Evolutionary conservation across 163 green algal species (phyloP), one percentile per base, ranked within the genome.

Genomic region (Coccomyxa subellipsoidea): DNA sequence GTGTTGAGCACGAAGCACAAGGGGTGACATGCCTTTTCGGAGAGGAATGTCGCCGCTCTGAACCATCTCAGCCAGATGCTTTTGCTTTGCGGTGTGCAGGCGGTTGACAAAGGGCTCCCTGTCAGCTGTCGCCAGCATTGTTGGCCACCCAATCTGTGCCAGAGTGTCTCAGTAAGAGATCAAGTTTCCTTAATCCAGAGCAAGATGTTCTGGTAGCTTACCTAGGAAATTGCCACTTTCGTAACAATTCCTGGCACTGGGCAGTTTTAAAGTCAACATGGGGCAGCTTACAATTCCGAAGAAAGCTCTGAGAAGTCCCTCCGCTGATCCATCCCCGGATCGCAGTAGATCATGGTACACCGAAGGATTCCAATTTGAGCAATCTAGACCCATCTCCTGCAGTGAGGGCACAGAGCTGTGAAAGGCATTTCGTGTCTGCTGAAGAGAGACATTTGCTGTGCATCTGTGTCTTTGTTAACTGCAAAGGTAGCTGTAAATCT

Each of bases 361-460:
- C 7, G 81, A n/a, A 1, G 88, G 78, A 0, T 77, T 86, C 90
- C 90, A 95, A 25, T 89, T 80, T n/a, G 85, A 83, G 81, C 91
- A 95, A 54, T 94, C 90, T 35, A 93, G 83, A 0, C 91, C 91
- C 36, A 95, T 81, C 29, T 90, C 83, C 71, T 88, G 84, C 85
- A 88, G 8, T n/a, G 29, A 73, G 25, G 40, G n/a, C 3, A 18
- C n/a, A 9, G 12, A 29, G 47, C 15, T 1, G 4, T 59, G 47
- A 59, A 18, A 59, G 47, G 3, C 47, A 18, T 18, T n/a, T n/a
- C n/a, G n/a, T n/a, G n/a, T n/a, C n/a, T n/a, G n/a, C n/a, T n/a
- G n/a, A n/a, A n/a, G n/a, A n/a, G n/a, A n/a, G 47, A 1, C 47
- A 59, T 59, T 1, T 59, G 1, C 5, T 8, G 21, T 59, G 47